phyloP scores from a whole-genome alignment of 1,139 yeast genomes.

The Scheffersomyces titani region DNA sequence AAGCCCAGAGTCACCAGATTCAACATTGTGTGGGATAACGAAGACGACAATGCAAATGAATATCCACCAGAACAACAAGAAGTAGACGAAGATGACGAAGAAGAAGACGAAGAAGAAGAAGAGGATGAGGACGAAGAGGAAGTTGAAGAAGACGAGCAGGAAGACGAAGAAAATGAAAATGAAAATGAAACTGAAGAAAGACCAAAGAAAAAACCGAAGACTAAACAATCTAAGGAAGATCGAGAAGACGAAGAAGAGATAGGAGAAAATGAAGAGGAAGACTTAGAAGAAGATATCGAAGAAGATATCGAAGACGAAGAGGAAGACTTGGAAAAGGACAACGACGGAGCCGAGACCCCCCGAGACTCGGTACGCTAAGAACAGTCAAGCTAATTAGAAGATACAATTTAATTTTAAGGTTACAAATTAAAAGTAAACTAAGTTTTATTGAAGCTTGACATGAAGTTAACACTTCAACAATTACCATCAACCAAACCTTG shows the following conservation, averaged over 20 bases:
- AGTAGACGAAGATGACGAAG: constrained; percentile 55
- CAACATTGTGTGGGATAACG: constrained; percentile 91
- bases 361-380: constrained; percentile 13
- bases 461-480: not conserved
- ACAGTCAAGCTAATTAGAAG: not conserved
- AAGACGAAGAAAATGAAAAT: constrained; percentile 41
- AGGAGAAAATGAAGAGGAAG: constrained; percentile 5
- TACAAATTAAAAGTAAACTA: too few relatives aligned
- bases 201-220: constrained; percentile 5
- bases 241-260: constrained; percentile 4
- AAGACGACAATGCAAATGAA: constrained; percentile 62
- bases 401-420: not conserved
- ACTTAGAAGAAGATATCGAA: constrained; percentile 8
- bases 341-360: constrained; percentile 20
- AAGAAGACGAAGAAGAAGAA: constrained; percentile 57
- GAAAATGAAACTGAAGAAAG: constrained; percentile 24
- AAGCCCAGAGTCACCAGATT: constrained; percentile 97
- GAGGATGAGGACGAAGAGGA: constrained; percentile 59
- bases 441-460: not conserved
- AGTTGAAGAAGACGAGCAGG: constrained; percentile 54
- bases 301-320: constrained; percentile 13
- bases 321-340: constrained; percentile 9
- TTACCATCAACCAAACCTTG: not conserved
- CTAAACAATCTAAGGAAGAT: constrained; percentile 7
- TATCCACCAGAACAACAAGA: constrained; percentile 63